These are phyloP conservation scores for Carex pumila DNA, from an alignment of 176 grass and related monocot species.

Conservation along the genomic window DNA sequence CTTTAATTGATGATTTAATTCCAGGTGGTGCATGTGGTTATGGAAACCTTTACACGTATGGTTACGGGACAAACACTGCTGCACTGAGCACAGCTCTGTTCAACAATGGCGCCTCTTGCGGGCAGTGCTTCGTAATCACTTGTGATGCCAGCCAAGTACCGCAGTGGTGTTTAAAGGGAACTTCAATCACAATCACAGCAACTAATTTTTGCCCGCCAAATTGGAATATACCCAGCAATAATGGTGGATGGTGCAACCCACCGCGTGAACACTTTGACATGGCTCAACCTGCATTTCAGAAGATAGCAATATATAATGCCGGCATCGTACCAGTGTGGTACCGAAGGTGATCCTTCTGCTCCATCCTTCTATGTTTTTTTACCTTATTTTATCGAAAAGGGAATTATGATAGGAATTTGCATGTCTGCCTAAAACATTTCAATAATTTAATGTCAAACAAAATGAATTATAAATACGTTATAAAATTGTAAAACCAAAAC, in stretches of 20 bases:
- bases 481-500: not conserved
- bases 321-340: slow-evolving; percentile 52
- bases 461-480: not conserved
- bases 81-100: slow-evolving; percentile 47
- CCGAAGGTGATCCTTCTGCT: slow-evolving; percentile 21
- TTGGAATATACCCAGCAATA: slow-evolving; percentile 22
- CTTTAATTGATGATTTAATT: not conserved
- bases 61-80: slow-evolving; percentile 36
- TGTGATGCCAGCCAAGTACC: slow-evolving; percentile 9
- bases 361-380: not conserved
- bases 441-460: not conserved
- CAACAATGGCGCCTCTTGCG: slow-evolving; percentile 49
- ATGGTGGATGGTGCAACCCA: slow-evolving; percentile 58
- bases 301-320: slow-evolving; percentile 21
- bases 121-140: slow-evolving; percentile 31
- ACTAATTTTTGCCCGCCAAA: slow-evolving; percentile 64
- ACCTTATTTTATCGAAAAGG: not conserved
- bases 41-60: slow-evolving; percentile 43
- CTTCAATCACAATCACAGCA: slow-evolving; percentile 29
- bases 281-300: slow-evolving; percentile 48
- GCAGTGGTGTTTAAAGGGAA: slow-evolving; percentile 18
- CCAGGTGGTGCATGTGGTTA: slow-evolving; percentile 47
- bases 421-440: not conserved
- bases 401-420: not conserved
- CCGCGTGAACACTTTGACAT: slow-evolving; percentile 50